Evolutionary conservation across 73 alveolate species (phyloP), one percentile per base, ranked within the genome.

Genomic region (Paramecium biaurelia): DNA sequence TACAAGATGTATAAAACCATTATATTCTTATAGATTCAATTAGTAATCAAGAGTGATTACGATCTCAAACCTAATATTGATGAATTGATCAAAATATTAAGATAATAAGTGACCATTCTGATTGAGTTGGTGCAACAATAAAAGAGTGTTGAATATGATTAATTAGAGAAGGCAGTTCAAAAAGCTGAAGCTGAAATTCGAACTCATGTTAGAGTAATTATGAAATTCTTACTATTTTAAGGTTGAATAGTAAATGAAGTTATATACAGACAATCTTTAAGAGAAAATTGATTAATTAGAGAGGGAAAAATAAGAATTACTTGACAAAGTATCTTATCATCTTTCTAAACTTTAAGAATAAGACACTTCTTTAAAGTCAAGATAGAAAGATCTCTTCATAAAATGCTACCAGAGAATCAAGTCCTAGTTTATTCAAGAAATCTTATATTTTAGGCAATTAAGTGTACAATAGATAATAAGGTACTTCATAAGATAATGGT

Each of bases 131-230:
- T 63, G 12, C 28, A 63, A 63, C 12, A 63, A 63, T 26, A 63
- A 32, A 63, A 63, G 84, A 63, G 84, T 63, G 47, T 63, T 24
- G 84, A 63, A 9, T 63, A 63, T 63, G 84, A 63, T 63, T 63
- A 63, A 63, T 63, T 63, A 24, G 84, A 63, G 47, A 26, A 32
- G 21, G 84, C 84, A 63, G 84, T 63, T 12, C 12, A 63, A 26
- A 63, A 63, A 7, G 84, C 84, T 26, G 84, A 63, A 63, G 84
- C 84, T 63, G 84, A 63, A 63, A 63, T 63, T 63, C 84, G 84
- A 10, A 63, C 26, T n/a, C 84, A 63, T 63, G 84, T 63, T 63
- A 63, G 84, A 63, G 84, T 63, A 63, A 63, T 11, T 23, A 4
- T 15, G 11, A 7, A 18, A 18, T 53, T 18, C 35, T 7, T 26